Percentiles rank a stretch among this genome's conserved stretches.
These are phyloP conservation scores for Amanita thiersii DNA, from an alignment of 768 basidiomycete genomes.

Conservation along the genomic window DNA sequence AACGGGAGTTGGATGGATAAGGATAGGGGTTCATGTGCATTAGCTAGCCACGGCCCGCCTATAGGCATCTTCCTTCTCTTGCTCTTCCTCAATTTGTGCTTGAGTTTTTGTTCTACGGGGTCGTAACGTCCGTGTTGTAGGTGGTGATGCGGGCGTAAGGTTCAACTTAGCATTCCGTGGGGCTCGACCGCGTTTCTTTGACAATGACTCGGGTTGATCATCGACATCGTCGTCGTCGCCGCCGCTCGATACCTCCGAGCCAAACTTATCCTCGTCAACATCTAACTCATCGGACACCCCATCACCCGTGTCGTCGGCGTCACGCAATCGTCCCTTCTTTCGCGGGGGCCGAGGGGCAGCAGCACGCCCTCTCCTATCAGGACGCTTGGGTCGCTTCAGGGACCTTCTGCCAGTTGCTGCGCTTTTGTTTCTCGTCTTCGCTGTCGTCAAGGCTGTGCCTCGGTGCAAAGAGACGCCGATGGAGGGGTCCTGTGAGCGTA, in stretches of 20 bases:
- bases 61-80: conserved; percentile 41
- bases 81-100: conserved; percentile 39
- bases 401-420: neutral
- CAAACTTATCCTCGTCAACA: conserved; percentile 13
- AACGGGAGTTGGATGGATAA: neutral
- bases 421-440: conserved; percentile 1
- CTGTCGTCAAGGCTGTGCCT: neutral
- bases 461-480: too few species aligned
- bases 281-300: conserved; percentile 12
- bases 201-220: conserved; percentile 13
- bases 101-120: conserved; percentile 48
- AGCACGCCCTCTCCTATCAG: neutral
- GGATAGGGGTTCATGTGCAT: neutral
- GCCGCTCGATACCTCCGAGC: too few species aligned
- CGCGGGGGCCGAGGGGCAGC: neutral
- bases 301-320: conserved; percentile 11
- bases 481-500: conserved; percentile 4
- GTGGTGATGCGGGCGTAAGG: conserved; percentile 13
- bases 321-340: conserved; percentile 13
- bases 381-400: neutral
- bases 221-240: conserved; percentile 14
- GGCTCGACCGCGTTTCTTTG: conserved; percentile 24
- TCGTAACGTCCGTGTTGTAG: conserved; percentile 28
- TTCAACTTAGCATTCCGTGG: conserved; percentile 11
- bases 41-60: conserved; percentile 30